Percentiles rank a stretch among this genome's conserved stretches.
phyloP scores from a whole-genome alignment of 768 basidiomycete genomes.

The Rhodotorula paludigena region DNA sequence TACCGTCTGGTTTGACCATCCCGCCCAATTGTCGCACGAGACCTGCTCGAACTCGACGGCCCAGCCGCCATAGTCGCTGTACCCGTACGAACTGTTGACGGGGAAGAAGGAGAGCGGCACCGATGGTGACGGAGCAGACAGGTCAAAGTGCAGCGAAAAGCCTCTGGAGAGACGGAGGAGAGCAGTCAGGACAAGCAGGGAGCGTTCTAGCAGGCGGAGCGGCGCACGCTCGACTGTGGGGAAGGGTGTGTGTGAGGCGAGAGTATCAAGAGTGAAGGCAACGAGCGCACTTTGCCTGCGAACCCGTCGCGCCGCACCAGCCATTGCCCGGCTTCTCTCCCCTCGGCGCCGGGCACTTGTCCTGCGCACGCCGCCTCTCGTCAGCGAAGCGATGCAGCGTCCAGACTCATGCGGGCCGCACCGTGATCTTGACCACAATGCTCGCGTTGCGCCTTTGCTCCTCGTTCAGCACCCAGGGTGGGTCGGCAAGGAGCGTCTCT shows the following conservation, averaged over 20 bases:
- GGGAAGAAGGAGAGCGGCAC: conserved; percentile 22
- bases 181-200: neutral
- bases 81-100: conserved; percentile 13
- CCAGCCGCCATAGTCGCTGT: conserved; percentile 22
- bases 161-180: neutral
- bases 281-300: conserved; percentile 12
- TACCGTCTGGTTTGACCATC: conserved; percentile 15
- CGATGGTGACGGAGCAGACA: conserved; percentile 10
- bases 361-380: neutral
- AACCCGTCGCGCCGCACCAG: conserved; percentile 16
- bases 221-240: conserved; percentile 7
- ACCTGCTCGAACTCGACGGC: conserved; percentile 5
- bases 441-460: neutral
- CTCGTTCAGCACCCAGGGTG: conserved; percentile 2
- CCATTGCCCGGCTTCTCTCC: neutral
- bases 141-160: conserved; percentile 18
- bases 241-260: no score
- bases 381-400: neutral
- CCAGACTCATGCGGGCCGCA: neutral
- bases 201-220: no score
- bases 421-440: conserved; percentile 21
- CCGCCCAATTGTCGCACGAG: conserved; percentile 14
- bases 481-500: neutral
- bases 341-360: conserved; percentile 15
- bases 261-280: neutral